Base-by-base conservation (phyloP, 805 yeast species). In the Monosporozyma yasuniensis region DNA sequence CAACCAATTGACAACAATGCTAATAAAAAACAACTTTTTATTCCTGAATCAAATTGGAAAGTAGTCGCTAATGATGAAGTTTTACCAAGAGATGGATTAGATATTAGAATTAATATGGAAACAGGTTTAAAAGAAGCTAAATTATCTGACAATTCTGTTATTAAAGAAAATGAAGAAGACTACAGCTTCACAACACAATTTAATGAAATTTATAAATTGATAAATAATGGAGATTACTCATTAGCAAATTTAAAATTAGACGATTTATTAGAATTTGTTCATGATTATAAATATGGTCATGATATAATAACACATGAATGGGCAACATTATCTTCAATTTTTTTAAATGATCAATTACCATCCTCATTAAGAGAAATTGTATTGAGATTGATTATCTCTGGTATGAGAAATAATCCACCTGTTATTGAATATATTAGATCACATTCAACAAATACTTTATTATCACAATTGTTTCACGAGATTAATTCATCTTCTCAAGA, bases 101-200 rank as follows among this genome's bases (percentile, higher is more conserved):
- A 86, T 64, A 79, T 89, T 11, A 73, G 87, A 55, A 58, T 90
- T 56, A 83, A 87, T 62, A 67, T 89, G 50, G 87, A 83, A n/a
- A 81, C 89, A 0, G 82, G 84, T 18, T 65, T 68, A 25, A 79
- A 76, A 57, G 85, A 83, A 64, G 96, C 96, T 1, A 84, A 80
- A 55, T 52, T 83, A 18, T 19, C 44, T 4, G 52, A 51, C 38
- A 49, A 25, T 3, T 48, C 27, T 2, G 46, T 14, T 19, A 11
- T 5, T 18, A 12, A n/a, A n/a, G n/a, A n/a, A n/a, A n/a, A n/a
- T n/a, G n/a, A n/a, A n/a, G n/a, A 21, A 5, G 14, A 37, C 25
- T 23, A 39, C 41, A 32, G 16, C 19, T 37, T 23, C 23, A 39
- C 12, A n/a, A 3, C 38, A 16, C 52, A 4, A 56, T 67, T 67